Percentiles rank a stretch among this genome's conserved stretches.
These are phyloP conservation scores for Aspergillus aculeatus DNA, from an alignment of 2,329 filamentous ascomycete genomes.

Conservation along the genomic window DNA sequence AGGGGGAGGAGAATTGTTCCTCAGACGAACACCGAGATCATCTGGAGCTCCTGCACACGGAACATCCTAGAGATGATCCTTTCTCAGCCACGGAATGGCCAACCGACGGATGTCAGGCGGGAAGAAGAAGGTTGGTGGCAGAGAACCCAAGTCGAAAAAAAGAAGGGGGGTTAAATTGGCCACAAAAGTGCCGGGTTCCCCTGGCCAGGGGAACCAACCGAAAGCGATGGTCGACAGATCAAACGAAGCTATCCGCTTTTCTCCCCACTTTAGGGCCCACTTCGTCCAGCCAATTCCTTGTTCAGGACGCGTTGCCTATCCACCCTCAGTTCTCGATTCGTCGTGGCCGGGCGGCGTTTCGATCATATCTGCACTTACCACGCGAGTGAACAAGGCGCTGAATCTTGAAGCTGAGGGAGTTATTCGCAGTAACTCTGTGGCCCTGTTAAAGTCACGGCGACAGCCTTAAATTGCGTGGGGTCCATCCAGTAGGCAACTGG, in stretches of 20 bases:
- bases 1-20: not conserved
- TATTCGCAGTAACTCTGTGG: too few relatives aligned
- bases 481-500: too few relatives aligned
- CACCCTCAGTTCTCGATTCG: not conserved
- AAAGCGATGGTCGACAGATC: not conserved
- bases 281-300: not conserved
- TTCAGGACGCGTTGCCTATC: not conserved
- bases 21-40: not conserved
- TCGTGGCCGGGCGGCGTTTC: not conserved
- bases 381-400: too few relatives aligned
- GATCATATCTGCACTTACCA: too few relatives aligned
- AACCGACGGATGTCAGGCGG: not conserved
- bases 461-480: too few relatives aligned
- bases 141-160: not conserved
- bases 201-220: not conserved
- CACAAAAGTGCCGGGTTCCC: not conserved
- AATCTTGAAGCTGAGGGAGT: too few relatives aligned
- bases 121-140: not conserved
- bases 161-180: not conserved
- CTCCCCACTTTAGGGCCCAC: not conserved
- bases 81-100: not conserved
- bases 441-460: too few relatives aligned
- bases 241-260: too few relatives aligned
- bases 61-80: not conserved
- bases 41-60: not conserved